Evolutionary conservation across 768 basidiomycete genomes (phyloP).

Genomic region (Rhizopogon vulgaris): DNA sequence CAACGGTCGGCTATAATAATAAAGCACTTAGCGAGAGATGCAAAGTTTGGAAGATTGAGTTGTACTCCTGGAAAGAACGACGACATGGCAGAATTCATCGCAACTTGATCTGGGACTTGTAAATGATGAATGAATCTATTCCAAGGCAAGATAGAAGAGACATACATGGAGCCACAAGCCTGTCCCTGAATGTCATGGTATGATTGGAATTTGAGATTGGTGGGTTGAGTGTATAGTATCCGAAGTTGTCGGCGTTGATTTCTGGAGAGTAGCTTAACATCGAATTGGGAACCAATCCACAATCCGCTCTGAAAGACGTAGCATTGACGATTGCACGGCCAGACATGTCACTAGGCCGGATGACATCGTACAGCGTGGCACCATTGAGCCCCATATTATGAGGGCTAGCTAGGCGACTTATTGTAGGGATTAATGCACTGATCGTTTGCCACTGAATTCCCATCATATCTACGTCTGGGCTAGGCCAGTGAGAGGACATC

Average conservation of each 20-base stretch:
- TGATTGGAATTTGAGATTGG: background rate
- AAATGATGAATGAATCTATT: background rate
- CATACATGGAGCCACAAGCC: background rate
- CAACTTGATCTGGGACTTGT: background rate
- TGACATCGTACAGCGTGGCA: conserved; percentile 9
- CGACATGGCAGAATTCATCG: background rate
- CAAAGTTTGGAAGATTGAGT: background rate
- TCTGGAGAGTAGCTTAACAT: background rate
- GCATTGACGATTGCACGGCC: conserved; percentile 9
- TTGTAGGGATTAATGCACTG: background rate
- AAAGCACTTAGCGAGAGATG: background rate
- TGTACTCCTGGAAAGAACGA: background rate
- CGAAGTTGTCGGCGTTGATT: background rate
- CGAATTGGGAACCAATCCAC: conserved; percentile 6
- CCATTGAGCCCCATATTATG: conserved; percentile 6
- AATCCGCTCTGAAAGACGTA: conserved; percentile 4
- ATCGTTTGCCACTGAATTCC: background rate
- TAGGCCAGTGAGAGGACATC: conserved; percentile 7
- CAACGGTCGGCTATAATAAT: background rate
- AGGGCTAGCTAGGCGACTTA: background rate
- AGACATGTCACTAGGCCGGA: background rate
- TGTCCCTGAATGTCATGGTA: background rate
- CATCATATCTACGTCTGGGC: background rate
- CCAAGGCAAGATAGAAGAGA: background rate
- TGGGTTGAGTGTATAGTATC: background rate